phyloP scores from a whole-genome alignment of 768 basidiomycete species.

The Lentinula edodes region DNA sequence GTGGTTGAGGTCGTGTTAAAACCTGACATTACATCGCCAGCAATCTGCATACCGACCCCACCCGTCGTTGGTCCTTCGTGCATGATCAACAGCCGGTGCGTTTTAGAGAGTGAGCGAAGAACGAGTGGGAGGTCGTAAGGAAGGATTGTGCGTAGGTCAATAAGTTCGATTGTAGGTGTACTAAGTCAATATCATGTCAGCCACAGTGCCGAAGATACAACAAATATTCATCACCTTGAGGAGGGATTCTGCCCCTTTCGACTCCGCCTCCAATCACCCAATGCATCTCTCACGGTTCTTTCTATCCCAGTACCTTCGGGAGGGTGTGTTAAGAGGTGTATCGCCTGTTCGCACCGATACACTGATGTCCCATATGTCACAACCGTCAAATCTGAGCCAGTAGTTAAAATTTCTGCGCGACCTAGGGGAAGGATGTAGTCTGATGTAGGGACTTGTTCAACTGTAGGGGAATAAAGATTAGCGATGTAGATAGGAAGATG shows the following conservation, averaged over 20 bases:
- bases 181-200: constrained; percentile 68
- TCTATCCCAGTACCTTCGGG: constrained; percentile 21
- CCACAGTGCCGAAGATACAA: constrained; percentile 34
- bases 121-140: constrained; percentile 86
- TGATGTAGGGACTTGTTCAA: constrained; percentile 89
- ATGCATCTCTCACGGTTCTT: not conserved
- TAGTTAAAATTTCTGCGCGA: constrained; percentile 67
- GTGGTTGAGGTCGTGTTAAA: not conserved
- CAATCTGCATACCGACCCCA: constrained; percentile 87
- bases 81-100: constrained; percentile 81
- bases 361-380: constrained; percentile 93
- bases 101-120: constrained; percentile 76
- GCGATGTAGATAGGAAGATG: not conserved
- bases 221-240: not conserved
- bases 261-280: not conserved
- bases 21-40: constrained; percentile 57
- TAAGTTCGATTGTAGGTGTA: constrained; percentile 74
- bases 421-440: constrained; percentile 84
- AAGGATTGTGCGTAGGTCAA: constrained; percentile 84
- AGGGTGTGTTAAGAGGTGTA: constrained; percentile 68
- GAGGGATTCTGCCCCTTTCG: not conserved
- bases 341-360: constrained; percentile 82
- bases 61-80: constrained; percentile 89
- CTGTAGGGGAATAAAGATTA: constrained; percentile 25
- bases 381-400: constrained; percentile 82